Evolutionary conservation across 768 basidiomycete genomes (phyloP).

Genomic region (Boletus vermiculosoides): DNA sequence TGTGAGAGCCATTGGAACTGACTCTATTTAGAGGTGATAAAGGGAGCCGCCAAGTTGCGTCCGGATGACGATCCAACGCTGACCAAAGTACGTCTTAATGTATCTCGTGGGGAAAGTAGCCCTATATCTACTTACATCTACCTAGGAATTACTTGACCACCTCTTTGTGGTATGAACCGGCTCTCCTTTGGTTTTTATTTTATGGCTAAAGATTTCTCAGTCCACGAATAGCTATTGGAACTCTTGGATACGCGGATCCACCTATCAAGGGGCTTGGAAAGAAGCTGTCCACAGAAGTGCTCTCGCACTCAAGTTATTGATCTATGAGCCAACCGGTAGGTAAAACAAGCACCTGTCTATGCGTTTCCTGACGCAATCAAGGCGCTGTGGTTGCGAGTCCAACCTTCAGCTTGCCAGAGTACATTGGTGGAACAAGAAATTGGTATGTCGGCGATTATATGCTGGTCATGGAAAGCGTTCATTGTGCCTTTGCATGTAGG

Average conservation of each 20-base stretch:
- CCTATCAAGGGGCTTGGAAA: slow-evolving; percentile 92
- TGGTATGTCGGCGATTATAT: slow-evolving; percentile 50
- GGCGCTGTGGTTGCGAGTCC: slow-evolving; percentile 95
- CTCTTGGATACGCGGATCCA: slow-evolving; percentile 84
- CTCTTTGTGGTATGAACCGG: slow-evolving; percentile 49
- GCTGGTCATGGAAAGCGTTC: not conserved
- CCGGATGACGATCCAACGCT: slow-evolving; percentile 70
- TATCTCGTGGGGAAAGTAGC: not conserved
- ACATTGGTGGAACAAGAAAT: slow-evolving; percentile 85
- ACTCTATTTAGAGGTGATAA: slow-evolving; percentile 38
- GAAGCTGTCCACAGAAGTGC: slow-evolving; percentile 93
- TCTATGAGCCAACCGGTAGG: slow-evolving; percentile 85
- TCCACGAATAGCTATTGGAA: slow-evolving; percentile 84
- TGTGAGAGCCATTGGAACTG: not conserved
- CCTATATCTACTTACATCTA: not conserved
- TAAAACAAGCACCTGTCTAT: no score
- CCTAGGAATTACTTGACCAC: slow-evolving; percentile 53
- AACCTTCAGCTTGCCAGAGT: slow-evolving; percentile 92
- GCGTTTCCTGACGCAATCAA: slow-evolving; percentile 18
- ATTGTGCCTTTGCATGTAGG: slow-evolving; percentile 33
- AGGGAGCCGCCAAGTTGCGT: slow-evolving; percentile 44
- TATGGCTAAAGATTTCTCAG: slow-evolving; percentile 28
- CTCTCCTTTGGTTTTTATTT: not conserved
- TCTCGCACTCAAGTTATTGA: slow-evolving; percentile 88
- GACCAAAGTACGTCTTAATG: slow-evolving; percentile 46